phyloP scores from a whole-genome alignment of 2,329 filamentous ascomycete species.

The Aspergillus clavatus region DNA sequence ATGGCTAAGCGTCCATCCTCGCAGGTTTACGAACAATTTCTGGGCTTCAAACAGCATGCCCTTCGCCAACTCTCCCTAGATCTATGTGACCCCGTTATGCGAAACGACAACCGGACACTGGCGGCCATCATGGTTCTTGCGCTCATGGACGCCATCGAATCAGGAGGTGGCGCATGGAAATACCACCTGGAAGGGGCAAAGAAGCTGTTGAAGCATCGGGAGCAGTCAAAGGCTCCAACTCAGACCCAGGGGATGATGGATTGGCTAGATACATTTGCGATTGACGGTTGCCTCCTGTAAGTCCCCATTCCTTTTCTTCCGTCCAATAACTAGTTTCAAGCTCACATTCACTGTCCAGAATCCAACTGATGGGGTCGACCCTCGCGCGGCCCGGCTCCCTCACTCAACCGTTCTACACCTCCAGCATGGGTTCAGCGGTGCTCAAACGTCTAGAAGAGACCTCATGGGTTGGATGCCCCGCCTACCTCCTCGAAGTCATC shows the following conservation, averaged over 20 bases:
- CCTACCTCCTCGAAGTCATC: constrained; percentile 38
- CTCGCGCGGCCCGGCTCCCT: constrained; percentile 37
- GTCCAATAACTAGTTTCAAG: constrained; percentile 3
- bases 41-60: constrained; percentile 47
- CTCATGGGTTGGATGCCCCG: constrained; percentile 39
- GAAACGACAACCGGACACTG: constrained; percentile 41
- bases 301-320: constrained; percentile 4
- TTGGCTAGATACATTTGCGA: constrained; percentile 34
- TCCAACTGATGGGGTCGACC: constrained; percentile 42
- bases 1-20: constrained; percentile 30
- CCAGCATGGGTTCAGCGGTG: constrained; percentile 31
- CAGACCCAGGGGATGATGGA: constrained; percentile 24
- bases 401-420: constrained; percentile 36
- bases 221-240: constrained; percentile 16
- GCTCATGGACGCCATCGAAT: constrained; percentile 48
- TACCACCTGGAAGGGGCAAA: constrained; percentile 50
- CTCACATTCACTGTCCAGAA: constrained; percentile 15
- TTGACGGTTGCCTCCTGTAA: constrained; percentile 37
- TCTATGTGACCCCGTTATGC: constrained; percentile 23
- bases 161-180: constrained; percentile 49
- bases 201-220: constrained; percentile 40
- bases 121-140: constrained; percentile 47
- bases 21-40: constrained; percentile 37
- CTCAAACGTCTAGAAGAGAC: constrained; percentile 39
- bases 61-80: constrained; percentile 39